Evolutionary conservation across 805 yeast species (phyloP).

Genomic region (Yamadazyma nakazawae): DNA sequence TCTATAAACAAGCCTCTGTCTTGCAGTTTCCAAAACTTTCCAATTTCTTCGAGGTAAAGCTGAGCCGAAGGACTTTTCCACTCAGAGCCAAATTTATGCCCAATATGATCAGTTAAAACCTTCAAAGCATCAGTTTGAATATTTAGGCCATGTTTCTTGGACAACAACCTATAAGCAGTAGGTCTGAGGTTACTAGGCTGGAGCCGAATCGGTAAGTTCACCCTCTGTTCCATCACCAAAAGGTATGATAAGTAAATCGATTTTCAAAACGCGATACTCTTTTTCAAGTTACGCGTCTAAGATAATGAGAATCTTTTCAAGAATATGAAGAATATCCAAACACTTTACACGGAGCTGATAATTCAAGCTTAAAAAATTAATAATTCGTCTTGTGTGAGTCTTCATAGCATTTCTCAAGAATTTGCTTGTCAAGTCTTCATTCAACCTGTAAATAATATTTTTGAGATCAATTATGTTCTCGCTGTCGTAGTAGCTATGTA

Average conservation of each 20-base stretch:
- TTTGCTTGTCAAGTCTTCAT: slow-evolving; percentile 8
- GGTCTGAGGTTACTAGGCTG: slow-evolving; percentile 86
- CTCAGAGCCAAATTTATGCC: slow-evolving; percentile 74
- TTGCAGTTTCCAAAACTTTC: slow-evolving; percentile 81
- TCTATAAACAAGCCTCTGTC: slow-evolving; percentile 85
- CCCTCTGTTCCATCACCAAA: slow-evolving; percentile 15
- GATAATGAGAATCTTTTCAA: slow-evolving; percentile 14
- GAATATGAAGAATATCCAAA: slow-evolving; percentile 5
- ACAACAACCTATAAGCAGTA: slow-evolving; percentile 80
- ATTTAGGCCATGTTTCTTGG: slow-evolving; percentile 90
- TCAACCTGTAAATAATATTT: slow-evolving; percentile 10
- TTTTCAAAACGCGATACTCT: slow-evolving; percentile 1
- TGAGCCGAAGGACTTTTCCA: slow-evolving; percentile 75
- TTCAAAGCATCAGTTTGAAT: slow-evolving; percentile 81
- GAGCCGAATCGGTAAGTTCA: slow-evolving; percentile 63
- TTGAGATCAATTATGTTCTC: slow-evolving; percentile 11
- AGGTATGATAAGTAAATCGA: background rate
- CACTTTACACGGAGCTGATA: slow-evolving; percentile 11
- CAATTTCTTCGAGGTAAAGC: slow-evolving; percentile 70
- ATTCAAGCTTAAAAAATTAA: slow-evolving; percentile 11
- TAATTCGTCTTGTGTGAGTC: background rate
- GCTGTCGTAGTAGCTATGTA: slow-evolving; percentile 9
- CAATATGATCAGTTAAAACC: slow-evolving; percentile 69
- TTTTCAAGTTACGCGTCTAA: slow-evolving; percentile 8
- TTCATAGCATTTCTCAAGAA: slow-evolving; percentile 8